Conservation (phyloP, 371 early-diverging fungal species). For the Rhizomucor miehei region DNA sequence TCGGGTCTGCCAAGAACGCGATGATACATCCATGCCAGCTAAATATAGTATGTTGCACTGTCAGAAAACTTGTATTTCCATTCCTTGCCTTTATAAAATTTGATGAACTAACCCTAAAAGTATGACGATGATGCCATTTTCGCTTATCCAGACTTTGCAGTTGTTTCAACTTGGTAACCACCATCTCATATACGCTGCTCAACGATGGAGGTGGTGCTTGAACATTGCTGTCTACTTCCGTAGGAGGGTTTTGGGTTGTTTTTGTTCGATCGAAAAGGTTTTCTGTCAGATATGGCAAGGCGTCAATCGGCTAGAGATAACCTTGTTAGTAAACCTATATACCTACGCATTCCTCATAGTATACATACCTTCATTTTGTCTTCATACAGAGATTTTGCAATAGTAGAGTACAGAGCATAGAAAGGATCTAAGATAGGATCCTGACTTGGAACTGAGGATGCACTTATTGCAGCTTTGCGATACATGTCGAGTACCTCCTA, state of each 20-base stretch:
- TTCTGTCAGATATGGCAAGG: background rate
- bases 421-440: conserved; percentile 58
- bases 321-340: background rate
- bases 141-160: conserved; percentile 57
- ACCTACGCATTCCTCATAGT: too few relatives aligned
- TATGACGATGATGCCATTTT: conserved; percentile 65
- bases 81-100: too few relatives aligned
- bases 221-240: background rate
- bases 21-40: conserved; percentile 66
- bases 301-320: conserved; percentile 4
- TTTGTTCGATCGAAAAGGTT: too few relatives aligned
- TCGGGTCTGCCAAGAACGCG: conserved; percentile 51
- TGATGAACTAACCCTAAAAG: conserved; percentile 53
- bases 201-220: background rate
- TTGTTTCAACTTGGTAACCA: conserved; percentile 44
- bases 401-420: conserved; percentile 52
- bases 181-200: conserved; percentile 36
- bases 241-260: background rate
- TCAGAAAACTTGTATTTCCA: too few relatives aligned
- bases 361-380: conserved; percentile 44
- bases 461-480: conserved; percentile 35
- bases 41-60: background rate
- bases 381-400: conserved; percentile 50
- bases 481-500: conserved; percentile 48
- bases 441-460: conserved; percentile 40